Conservation (phyloP, 2,329 filamentous ascomycete genomes). For the Colletotrichum navitas region DNA sequence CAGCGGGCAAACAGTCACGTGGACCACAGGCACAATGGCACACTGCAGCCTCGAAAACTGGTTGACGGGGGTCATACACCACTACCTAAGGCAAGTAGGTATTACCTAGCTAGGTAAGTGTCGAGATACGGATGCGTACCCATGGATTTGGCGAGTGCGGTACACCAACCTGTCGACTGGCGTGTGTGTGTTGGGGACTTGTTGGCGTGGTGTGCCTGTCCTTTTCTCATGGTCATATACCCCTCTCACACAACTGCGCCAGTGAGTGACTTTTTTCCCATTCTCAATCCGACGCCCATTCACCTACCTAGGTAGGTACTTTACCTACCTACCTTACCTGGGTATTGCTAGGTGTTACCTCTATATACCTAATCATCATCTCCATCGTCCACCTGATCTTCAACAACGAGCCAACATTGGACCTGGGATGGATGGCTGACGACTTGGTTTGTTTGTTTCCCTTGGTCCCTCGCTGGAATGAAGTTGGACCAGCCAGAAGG, state of each 20-base stretch:
- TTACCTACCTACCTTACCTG: too few species aligned
- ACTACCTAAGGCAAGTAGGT: background rate
- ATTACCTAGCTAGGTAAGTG: background rate
- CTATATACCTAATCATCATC: background rate
- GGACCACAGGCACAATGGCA: conserved; percentile 3
- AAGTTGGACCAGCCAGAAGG: background rate
- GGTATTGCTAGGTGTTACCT: background rate
- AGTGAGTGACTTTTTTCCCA: conserved; percentile 48
- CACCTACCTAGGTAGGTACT: too few species aligned
- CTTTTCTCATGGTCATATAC: conserved; percentile 20
- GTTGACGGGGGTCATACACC: too few species aligned
- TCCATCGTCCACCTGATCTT: background rate
- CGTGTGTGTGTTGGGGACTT: background rate
- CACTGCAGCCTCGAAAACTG: conserved; percentile 35
- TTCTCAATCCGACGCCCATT: background rate
- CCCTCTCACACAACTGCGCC: conserved; percentile 49
- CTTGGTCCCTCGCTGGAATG: background rate
- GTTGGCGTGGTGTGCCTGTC: background rate
- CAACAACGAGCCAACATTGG: background rate
- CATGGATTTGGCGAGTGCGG: too few species aligned
- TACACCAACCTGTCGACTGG: too few species aligned
- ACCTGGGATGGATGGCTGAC: background rate
- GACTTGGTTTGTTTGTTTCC: too few species aligned
- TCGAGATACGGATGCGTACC: too few species aligned
- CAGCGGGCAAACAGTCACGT: conserved; percentile 34